These are phyloP conservation scores for Fusarium sp. DNA, from an alignment of 2,329 filamentous ascomycete species.

Conservation along the genomic window DNA sequence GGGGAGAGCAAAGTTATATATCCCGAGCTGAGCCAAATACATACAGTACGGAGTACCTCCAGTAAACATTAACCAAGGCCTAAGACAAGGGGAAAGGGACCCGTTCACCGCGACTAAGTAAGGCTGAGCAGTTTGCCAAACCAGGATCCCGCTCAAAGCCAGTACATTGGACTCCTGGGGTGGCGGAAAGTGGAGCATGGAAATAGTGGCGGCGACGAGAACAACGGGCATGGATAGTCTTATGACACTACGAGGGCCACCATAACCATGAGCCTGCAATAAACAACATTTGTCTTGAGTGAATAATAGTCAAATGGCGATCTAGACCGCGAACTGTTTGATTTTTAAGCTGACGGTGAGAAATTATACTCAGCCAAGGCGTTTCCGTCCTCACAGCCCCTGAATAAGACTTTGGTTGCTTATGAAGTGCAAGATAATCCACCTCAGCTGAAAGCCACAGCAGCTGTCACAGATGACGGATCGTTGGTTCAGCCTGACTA, in stretches of 20 bases:
- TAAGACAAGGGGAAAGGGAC: constrained; percentile 39
- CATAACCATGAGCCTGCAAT: neutral
- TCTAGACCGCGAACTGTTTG: neutral
- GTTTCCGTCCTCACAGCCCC: constrained; percentile 21
- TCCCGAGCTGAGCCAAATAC: constrained; percentile 33
- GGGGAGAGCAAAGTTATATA: constrained; percentile 45
- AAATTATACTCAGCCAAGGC: constrained; percentile 27
- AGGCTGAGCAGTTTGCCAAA: constrained; percentile 45
- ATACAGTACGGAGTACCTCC: constrained; percentile 23
- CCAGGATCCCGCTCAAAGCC: constrained; percentile 37
- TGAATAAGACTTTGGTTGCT: constrained; percentile 24
- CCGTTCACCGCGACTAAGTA: constrained; percentile 45
- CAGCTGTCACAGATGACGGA: constrained; percentile 28
- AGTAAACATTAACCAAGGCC: constrained; percentile 41
- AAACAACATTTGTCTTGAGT: neutral
- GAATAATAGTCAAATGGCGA: neutral
- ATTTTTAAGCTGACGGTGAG: constrained; percentile 4
- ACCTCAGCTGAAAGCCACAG: constrained; percentile 38
- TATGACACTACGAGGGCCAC: neutral
- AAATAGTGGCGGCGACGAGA: constrained; percentile 29
- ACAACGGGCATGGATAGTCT: neutral
- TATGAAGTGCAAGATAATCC: constrained; percentile 20
- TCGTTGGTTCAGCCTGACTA: constrained; percentile 14
- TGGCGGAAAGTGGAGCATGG: constrained; percentile 30
- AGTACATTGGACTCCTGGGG: constrained; percentile 31